Base-by-base conservation (phyloP, 768 basidiomycete species). In the Podaxis sp. region DNA sequence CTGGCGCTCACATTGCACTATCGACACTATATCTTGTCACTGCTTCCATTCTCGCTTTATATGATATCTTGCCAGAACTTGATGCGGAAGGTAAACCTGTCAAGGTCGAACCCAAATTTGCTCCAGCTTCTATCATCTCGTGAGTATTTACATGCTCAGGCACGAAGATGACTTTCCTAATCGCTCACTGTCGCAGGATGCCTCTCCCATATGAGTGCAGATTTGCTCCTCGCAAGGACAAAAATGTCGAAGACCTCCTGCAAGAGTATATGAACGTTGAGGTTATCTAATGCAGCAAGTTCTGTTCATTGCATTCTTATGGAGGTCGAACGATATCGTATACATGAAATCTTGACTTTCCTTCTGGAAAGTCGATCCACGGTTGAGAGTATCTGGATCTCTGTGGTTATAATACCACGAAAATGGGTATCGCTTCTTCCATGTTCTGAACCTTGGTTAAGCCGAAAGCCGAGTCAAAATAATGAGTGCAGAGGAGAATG, bases 1-100 rank as follows among this genome's bases (percentile, higher is more conserved):
- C 65, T 52, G 65, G 65, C 12, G 12, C 49, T 28, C 51, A 57
- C 40, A 17, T 66, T 6, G 62, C 49, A 1, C 26, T 52, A 1
- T 33, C 57, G 5, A 57, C 53, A 5, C 15, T 66, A 3, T 64
- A 50, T 30, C n/a, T 66, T 2, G 36, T 50, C 6, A 54, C 65
- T 8, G 59, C 56, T 8, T 63, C 63, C 12, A 49, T 63, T 58
- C 66, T 68, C 60, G 57, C 69, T 33, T 26, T 59, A 33, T 66
- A 58, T 46, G 66, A 70, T 56, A 67, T 68, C 33, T 64, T 65
- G 22, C 66, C 61, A 20, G 60, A 53, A 33, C 49, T 44, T 30
- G 60, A 67, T 24, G 56, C 17, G 15, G 26, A 58, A 1, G 64
- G 65, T n/a, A 44, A 41, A 3, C 44, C 65, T 3, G 58, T 65